A percentile compares a stretch with the other conserved stretches of the same genome.
phyloP scores from a whole-genome alignment of 108 stramenopile species.

The Asterionellopsis glacialis region DNA sequence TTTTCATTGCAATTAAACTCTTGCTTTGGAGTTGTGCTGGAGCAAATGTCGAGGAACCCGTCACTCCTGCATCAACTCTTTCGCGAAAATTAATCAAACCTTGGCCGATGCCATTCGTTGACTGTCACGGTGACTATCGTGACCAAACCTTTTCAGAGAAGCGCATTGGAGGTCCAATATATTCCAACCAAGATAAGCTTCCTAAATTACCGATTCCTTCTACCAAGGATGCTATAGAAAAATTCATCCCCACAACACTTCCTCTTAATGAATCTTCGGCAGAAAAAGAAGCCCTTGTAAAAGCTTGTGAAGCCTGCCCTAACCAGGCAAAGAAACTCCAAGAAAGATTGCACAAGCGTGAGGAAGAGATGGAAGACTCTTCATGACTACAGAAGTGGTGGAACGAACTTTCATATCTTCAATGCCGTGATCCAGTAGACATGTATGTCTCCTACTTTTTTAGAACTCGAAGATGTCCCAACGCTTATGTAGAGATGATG shows the following conservation, averaged over 20 bases:
- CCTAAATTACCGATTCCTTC: constrained; percentile 70
- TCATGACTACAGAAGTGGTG: constrained; percentile 70
- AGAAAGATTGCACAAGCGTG: constrained; percentile 30
- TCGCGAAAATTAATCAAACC: constrained; percentile 14
- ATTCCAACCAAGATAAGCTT: constrained; percentile 48
- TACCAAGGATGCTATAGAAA: constrained; percentile 56
- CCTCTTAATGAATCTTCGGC: constrained; percentile 54
- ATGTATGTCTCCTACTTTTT: constrained; percentile 66
- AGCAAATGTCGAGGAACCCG: too few relatives aligned
- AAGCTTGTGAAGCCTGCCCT: constrained; percentile 43
- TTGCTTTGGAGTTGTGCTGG: neutral
- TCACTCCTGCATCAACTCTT: too few relatives aligned
- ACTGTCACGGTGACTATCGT: constrained; percentile 67
- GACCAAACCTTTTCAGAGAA: constrained; percentile 58
- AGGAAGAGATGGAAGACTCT: constrained; percentile 27
- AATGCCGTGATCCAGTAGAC: constrained; percentile 57
- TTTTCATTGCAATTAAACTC: neutral
- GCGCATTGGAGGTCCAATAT: constrained; percentile 52
- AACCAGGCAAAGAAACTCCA: constrained; percentile 36
- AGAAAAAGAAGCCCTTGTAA: constrained; percentile 41
- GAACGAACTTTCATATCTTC: constrained; percentile 48
- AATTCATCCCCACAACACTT: constrained; percentile 62
- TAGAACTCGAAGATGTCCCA: constrained; percentile 45
- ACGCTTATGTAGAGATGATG: constrained; percentile 6
- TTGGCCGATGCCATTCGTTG: constrained; percentile 55